phyloP scores from a whole-genome alignment of 768 basidiomycete genomes.

The Lactarius evosmus region DNA sequence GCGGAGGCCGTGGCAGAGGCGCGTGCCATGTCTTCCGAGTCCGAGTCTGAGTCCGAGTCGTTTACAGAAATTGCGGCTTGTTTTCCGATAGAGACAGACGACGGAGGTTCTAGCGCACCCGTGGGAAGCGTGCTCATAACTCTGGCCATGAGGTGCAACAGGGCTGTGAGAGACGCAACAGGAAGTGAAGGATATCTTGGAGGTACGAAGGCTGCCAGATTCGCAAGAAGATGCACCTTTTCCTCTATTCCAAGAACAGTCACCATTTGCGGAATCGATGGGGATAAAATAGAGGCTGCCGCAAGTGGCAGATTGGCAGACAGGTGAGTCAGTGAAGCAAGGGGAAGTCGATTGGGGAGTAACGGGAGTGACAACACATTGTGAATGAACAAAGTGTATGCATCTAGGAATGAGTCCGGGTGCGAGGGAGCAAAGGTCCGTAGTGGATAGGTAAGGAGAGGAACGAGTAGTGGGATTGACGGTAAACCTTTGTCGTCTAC shows the following conservation, averaged over 20 bases:
- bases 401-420: conserved; percentile 17
- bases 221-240: conserved; percentile 66
- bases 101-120: conserved; percentile 48
- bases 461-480: conserved; percentile 47
- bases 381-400: conserved; percentile 16
- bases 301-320: conserved; percentile 61
- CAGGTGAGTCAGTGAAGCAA: conserved; percentile 58
- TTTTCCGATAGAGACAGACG: conserved; percentile 15
- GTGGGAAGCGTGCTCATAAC: conserved; percentile 54
- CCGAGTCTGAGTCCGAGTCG: conserved; percentile 32
- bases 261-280: conserved; percentile 27
- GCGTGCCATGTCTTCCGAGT: conserved; percentile 33
- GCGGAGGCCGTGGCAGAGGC: conserved; percentile 39
- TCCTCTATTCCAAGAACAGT: conserved; percentile 30
- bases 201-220: conserved; percentile 60
- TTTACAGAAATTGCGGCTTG: conserved; percentile 20
- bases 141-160: conserved; percentile 50
- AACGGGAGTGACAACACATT: conserved; percentile 48
- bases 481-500: conserved; percentile 55
- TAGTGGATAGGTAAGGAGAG: conserved; percentile 68
- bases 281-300: conserved; percentile 37
- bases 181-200: conserved; percentile 56
- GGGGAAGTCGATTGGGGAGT: conserved; percentile 71
- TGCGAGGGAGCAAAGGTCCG: conserved; percentile 23
- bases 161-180: conserved; percentile 45